Conservation (phyloP, 2,329 filamentous ascomycete species). For the Pseudodiploospora longispora region DNA sequence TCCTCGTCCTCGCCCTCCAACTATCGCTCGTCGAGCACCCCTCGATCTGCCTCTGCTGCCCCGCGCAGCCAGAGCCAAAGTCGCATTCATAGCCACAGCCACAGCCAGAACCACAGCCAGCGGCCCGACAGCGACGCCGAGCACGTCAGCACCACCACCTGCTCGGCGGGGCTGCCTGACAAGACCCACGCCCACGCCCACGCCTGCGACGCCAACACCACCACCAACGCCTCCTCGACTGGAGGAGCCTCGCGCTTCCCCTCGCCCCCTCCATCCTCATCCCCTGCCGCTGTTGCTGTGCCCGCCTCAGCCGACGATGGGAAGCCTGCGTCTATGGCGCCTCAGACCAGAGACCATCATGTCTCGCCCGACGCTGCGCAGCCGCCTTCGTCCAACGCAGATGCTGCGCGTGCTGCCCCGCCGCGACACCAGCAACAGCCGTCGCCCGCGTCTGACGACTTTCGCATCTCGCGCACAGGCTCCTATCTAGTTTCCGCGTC, state of each 20-base stretch:
- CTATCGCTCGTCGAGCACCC: constrained; percentile 8
- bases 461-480: constrained; percentile 22
- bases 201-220: constrained; percentile 1
- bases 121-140: constrained; percentile 13
- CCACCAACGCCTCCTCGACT: constrained; percentile 21
- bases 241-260: constrained; percentile 41
- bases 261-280: constrained; percentile 47
- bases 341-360: constrained; percentile 24
- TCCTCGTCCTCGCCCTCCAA: constrained; percentile 5
- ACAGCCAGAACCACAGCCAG: constrained; percentile 9
- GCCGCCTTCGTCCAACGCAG: constrained; percentile 2
- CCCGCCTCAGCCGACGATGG: constrained; percentile 32
- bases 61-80: constrained; percentile 1
- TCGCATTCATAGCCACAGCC: constrained; percentile 3
- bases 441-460: constrained; percentile 29
- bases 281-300: constrained; percentile 32
- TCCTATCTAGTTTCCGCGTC: constrained; percentile 9
- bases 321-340: constrained; percentile 41
- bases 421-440: constrained; percentile 20
- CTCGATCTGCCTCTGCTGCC: constrained; percentile 6
- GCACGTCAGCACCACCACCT: constrained; percentile 14
- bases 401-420: constrained; percentile 14
- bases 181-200: neutral
- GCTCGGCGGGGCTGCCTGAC: constrained; percentile 5
- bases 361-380: constrained; percentile 15